Evolutionary conservation across 106 monocot genomes (phyloP), one percentile per base, ranked within the genome.

Genomic region (Dendrobium officinale): DNA sequence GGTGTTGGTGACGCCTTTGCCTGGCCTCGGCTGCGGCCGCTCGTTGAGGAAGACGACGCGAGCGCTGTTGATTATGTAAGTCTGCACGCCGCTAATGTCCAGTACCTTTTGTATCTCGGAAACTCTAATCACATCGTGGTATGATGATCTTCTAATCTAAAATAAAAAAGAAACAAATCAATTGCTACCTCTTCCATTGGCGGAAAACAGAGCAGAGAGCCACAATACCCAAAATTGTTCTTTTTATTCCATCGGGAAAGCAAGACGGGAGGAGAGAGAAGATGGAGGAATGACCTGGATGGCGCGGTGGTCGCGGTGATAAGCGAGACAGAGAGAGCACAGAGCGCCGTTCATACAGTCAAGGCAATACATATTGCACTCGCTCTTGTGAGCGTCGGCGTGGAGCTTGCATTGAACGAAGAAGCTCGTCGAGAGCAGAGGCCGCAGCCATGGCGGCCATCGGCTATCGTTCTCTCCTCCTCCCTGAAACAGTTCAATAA

Each of bases 1-100:
- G 51, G 82, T 84, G 82, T 86, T 91, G 78, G 82, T 88, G 75
- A 84, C 84, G 19, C 86, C 82, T 49, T 88, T 91, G 56, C 88
- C 86, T 13, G 88, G 83, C 83, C 88, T 85, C 1, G 84, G 86
- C 86, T 91, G 91, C 2, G 91, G 91, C 56, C 91, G 78, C 67
- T 91, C 86, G 77, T 91, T 91, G 43, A 91, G 74, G 86, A 91
- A 91, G 22, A 97, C 93, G 29, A 97, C 90, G 55, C 96, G 93
- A n/a, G 96, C 96, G 81, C 96, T 97, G 91, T 97, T 97, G 82
- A 95, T 95, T 54, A 95, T 88, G 87, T 95, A 95, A 2, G 95
- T 95, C 83, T 95, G 95, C 44, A 97, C 93, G 27, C 89, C 93
- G 49, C 80, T 82, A 77, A 94, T 92, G 85, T 97, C 96, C 43